These are phyloP conservation scores for Scenedesmus sp. DNA, from an alignment of 163 green algal genomes.

Conservation along the genomic window DNA sequence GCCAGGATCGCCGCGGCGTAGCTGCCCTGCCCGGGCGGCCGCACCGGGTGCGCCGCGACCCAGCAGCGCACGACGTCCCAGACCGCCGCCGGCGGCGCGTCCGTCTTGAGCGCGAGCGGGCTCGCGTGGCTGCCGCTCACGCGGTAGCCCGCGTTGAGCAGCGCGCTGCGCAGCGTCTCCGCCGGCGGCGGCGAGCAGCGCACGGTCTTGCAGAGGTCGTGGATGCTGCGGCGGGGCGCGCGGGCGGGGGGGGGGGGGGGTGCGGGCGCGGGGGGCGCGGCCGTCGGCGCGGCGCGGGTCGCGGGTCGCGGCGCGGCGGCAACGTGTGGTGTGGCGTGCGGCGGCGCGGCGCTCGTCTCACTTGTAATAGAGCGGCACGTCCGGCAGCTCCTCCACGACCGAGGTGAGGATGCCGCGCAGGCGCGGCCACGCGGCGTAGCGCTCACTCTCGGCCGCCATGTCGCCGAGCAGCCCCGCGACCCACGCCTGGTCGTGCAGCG, in stretches of 20 bases:
- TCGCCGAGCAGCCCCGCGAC: slow-evolving; percentile 59
- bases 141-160: slow-evolving; percentile 91
- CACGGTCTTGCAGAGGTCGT: slow-evolving; percentile 87
- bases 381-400: slow-evolving; percentile 87
- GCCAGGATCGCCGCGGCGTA: slow-evolving; percentile 79
- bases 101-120: slow-evolving; percentile 94
- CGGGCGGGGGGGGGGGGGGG: too few species aligned
- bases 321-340: too few species aligned
- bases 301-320: too few species aligned
- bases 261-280: too few species aligned
- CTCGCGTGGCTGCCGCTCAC: slow-evolving; percentile 91
- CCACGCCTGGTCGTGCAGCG: slow-evolving; percentile 88
- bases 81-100: slow-evolving; percentile 86
- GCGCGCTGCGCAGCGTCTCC: slow-evolving; percentile 82
- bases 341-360: background rate
- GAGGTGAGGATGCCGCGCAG: slow-evolving; percentile 77
- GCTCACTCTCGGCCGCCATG: slow-evolving; percentile 21
- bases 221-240: slow-evolving; percentile 80
- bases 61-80: slow-evolving; percentile 98
- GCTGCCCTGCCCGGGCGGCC: slow-evolving; percentile 62
- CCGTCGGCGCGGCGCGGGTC: too few species aligned
- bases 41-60: slow-evolving; percentile 84
- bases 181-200: slow-evolving; percentile 69
- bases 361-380: slow-evolving; percentile 81
- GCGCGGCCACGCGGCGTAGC: slow-evolving; percentile 63